Base-by-base conservation (phyloP, 2,329 filamentous ascomycete species). In the Periconia sp. region DNA sequence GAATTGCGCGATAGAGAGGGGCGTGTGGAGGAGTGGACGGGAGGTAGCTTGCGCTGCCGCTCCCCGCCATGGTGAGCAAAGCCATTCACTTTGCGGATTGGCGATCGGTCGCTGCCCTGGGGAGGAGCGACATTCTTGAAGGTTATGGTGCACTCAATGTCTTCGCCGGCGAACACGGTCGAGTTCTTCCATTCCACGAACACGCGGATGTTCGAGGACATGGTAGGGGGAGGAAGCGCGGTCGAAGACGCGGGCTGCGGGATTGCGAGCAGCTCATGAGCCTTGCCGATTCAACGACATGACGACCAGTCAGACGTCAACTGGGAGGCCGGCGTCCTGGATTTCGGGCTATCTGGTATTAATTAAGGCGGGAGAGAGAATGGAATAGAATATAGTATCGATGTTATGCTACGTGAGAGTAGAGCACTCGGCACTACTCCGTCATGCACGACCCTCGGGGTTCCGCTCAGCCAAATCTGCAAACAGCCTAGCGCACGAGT, bases 171-270 rank as follows among this genome's bases (percentile, higher is more conserved):
- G 77, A 97, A 99, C 66, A 99, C 91, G 57, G 90, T 92, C 74
- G 93, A 87, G 71, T 96, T 90, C 74, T 91, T 89, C 90, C 93
- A 99, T 78, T 88, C 87, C 74, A 99, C 91, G 74, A 93, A 96
- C 76, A 97, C 93, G 74, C 92, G 90, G 73, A 99, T 91, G 79
- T 95, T 93, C 62, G 70, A 73, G 56, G 68, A 66, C 66, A 70
- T 75, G 65, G 62, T 73, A 37, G 33, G 60, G 64, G 57, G 59
- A 62, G 53, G 60, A 64, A 58, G 59, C 56, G 52, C 50, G 56
- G 57, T 50, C 53, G 62, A 57, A 55, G 60, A 48, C 57, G 60
- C 62, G 58, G 64, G 64, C 62, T 62, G 69, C 65, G 50, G 55
- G 49, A 57, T 53, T 41, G 58, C 53, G 51, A 54, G 63, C 61